Conservation (phyloP, 805 yeast species). For the Huiozyma sinensis region DNA sequence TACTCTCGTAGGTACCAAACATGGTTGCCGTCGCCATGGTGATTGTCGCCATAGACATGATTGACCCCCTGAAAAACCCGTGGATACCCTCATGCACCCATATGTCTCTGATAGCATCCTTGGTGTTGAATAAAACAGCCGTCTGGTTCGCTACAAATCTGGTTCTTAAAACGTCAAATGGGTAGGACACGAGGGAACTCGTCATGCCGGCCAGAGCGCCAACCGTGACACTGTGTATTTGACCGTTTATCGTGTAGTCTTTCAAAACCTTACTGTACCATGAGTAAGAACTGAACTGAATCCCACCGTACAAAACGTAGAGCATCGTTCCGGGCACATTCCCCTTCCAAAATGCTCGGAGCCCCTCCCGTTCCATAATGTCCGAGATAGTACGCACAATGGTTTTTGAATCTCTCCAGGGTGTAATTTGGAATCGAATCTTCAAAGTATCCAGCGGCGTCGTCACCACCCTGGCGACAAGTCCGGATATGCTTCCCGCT, state of each 20-base stretch:
- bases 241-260: constrained; percentile 9
- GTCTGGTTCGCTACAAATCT: constrained; percentile 59
- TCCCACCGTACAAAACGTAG: constrained; percentile 76
- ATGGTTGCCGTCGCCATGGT: constrained; percentile 65
- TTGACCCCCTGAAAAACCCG: constrained; percentile 42
- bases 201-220: constrained; percentile 72
- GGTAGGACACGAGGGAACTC: constrained; percentile 71
- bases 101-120: constrained; percentile 27
- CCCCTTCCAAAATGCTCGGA: constrained; percentile 86
- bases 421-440: constrained; percentile 22
- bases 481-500: constrained; percentile 67
- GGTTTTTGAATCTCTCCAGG: not conserved
- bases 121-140: constrained; percentile 11
- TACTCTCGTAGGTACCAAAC: constrained; percentile 54
- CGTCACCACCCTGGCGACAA: constrained; percentile 37
- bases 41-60: constrained; percentile 46
- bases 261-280: constrained; percentile 35
- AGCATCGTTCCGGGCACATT: constrained; percentile 83
- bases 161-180: constrained; percentile 83
- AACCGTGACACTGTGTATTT: constrained; percentile 36
- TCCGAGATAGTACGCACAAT: constrained; percentile 27
- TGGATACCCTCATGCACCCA: constrained; percentile 31
- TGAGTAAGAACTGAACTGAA: constrained; percentile 70
- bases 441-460: constrained; percentile 28
- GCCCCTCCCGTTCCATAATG: constrained; percentile 54